Evolutionary conservation across 129 eudicot genomes (phyloP).

Genomic region (Flaveria linearis): DNA sequence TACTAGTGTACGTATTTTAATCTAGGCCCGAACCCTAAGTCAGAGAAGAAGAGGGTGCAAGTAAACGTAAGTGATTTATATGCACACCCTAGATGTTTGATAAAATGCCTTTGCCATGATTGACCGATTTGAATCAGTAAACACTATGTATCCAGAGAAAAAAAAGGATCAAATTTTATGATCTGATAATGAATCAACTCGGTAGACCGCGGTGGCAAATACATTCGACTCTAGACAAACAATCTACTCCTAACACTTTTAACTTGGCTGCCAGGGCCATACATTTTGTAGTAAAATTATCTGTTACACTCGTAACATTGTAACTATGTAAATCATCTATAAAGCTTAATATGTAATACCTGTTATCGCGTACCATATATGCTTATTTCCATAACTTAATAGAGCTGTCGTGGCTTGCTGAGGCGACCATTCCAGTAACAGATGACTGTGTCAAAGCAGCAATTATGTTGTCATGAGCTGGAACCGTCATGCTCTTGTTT

Average conservation of each 20-base stretch:
- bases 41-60: too few species aligned
- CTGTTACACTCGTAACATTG: background rate
- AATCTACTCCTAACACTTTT: conserved; percentile 14
- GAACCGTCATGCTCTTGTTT: conserved; percentile 88
- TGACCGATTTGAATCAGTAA: background rate
- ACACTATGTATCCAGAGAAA: background rate
- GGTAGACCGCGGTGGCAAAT: conserved; percentile 17
- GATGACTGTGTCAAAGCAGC: conserved; percentile 87
- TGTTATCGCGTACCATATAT: conserved; percentile 5
- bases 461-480: conserved; percentile 78
- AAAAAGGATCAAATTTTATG: background rate
- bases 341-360: background rate
- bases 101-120: background rate
- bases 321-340: conserved; percentile 3
- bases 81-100: too few species aligned
- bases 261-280: conserved; percentile 27
- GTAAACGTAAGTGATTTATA: too few species aligned
- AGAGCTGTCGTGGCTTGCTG: conserved; percentile 84
- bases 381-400: conserved; percentile 86
- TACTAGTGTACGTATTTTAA: too few species aligned
- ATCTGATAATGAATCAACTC: conserved; percentile 15
- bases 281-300: conserved; percentile 21
- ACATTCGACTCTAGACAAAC: conserved; percentile 15
- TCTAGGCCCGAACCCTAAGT: too few species aligned
- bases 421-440: conserved; percentile 87